Percentiles rank a stretch among this genome's conserved stretches.
These are phyloP conservation scores for Rutidosis leptorrhynchoides DNA, from an alignment of 129 eudicot genomes.

Conservation along the genomic window DNA sequence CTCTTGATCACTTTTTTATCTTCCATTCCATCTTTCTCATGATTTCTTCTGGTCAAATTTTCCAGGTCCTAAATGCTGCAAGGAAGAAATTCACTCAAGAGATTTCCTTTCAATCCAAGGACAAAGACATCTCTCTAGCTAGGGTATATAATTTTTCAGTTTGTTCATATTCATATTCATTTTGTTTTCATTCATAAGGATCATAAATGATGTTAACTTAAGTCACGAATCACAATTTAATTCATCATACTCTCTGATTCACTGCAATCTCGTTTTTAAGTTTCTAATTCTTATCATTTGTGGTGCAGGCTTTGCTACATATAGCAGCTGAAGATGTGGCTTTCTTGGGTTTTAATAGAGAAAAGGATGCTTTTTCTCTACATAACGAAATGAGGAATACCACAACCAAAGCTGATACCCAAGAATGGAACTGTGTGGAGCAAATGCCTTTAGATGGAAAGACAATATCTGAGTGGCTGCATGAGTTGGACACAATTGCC, in stretches of 20 bases:
- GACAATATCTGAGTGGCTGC: slow-evolving; percentile 58
- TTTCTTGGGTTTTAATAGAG: slow-evolving; percentile 59
- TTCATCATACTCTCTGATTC: too few relatives aligned
- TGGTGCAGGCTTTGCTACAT: slow-evolving; percentile 61
- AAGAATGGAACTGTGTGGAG: slow-evolving; percentile 46
- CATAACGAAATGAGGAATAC: slow-evolving; percentile 49
- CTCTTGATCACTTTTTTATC: too few relatives aligned
- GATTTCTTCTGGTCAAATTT: too few relatives aligned
- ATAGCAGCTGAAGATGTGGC: slow-evolving; percentile 87
- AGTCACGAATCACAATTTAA: too few relatives aligned
- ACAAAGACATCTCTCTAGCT: slow-evolving; percentile 86
- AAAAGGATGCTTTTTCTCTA: slow-evolving; percentile 52
- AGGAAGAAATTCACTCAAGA: slow-evolving; percentile 67
- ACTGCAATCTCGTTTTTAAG: slow-evolving; percentile 4
- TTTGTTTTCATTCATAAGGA: slow-evolving; percentile 11
- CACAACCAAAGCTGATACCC: slow-evolving; percentile 18
- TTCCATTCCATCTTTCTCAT: too few relatives aligned
- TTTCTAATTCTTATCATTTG: too few relatives aligned
- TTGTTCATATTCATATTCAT: slow-evolving; percentile 31
- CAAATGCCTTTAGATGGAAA: slow-evolving; percentile 67
- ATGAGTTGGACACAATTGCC: slow-evolving; percentile 67
- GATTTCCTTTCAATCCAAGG: slow-evolving; percentile 78
- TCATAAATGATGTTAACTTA: background rate
- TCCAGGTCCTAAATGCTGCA: slow-evolving; percentile 66
- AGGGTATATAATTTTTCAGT: too few relatives aligned